phyloP scores from a whole-genome alignment of 2,329 filamentous ascomycete genomes.

The Hypoxylon sp. region DNA sequence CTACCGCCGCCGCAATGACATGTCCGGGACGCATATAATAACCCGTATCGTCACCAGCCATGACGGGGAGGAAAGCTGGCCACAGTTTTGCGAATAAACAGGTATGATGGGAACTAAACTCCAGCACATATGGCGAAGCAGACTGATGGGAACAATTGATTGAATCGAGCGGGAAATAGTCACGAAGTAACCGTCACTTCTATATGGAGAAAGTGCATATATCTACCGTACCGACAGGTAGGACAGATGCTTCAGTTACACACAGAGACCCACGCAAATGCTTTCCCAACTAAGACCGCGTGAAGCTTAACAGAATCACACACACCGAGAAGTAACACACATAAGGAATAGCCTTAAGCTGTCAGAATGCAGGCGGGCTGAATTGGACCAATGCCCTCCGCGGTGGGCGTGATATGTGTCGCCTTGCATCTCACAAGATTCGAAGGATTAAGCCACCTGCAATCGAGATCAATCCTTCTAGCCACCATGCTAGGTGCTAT shows the following conservation, averaged over 20 bases:
- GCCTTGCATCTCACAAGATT: constrained; percentile 1
- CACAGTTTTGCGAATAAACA: background rate
- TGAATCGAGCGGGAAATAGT: no score
- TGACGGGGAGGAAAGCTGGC: background rate
- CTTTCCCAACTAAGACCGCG: background rate
- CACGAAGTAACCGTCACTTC: no score
- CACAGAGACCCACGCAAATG: background rate
- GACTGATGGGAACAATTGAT: background rate
- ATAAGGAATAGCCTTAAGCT: background rate
- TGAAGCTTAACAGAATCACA: background rate
- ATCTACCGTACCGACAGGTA: constrained; percentile 4
- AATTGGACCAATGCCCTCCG: background rate
- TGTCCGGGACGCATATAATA: constrained; percentile 35
- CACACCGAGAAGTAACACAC: background rate
- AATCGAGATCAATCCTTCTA: background rate
- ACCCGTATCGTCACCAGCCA: constrained; percentile 5
- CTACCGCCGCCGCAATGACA: constrained; percentile 33
- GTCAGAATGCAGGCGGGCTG: background rate
- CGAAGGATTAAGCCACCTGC: background rate
- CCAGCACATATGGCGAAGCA: background rate
- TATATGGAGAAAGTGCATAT: background rate
- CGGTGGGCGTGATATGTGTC: background rate
- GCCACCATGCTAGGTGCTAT: background rate
- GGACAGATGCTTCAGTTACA: background rate
- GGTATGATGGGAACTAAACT: background rate